These are phyloP conservation scores for Actinomucor elegans DNA, from an alignment of 371 early-diverging fungal species.

Conservation along the genomic window DNA sequence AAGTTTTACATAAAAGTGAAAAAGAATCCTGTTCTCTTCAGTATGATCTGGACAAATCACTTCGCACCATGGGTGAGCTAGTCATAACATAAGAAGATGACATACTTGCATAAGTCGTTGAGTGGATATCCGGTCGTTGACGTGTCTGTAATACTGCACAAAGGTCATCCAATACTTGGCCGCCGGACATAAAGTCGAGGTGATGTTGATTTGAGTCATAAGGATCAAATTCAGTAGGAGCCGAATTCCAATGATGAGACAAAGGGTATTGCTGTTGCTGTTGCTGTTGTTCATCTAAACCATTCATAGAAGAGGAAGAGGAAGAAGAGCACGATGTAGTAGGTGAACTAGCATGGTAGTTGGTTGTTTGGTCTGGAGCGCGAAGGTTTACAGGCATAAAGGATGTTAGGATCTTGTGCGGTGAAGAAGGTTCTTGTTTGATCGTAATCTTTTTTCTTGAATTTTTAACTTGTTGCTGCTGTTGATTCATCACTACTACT, in stretches of 20 bases:
- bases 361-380: constrained; percentile 10
- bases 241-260: background rate
- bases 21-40: background rate
- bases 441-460: constrained; percentile 3
- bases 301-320: background rate
- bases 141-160: constrained; percentile 3
- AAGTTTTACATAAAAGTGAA: background rate
- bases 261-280: background rate
- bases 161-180: background rate
- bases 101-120: background rate
- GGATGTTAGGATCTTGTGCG: background rate
- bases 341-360: constrained; percentile 6
- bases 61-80: background rate
- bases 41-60: too few relatives aligned
- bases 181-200: constrained; percentile 2
- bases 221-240: constrained; percentile 2
- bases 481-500: constrained; percentile 4
- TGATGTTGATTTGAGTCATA: constrained; percentile 5
- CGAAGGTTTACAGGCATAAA: constrained; percentile 13
- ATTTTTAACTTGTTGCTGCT: background rate
- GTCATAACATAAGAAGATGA: background rate
- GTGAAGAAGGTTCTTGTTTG: background rate
- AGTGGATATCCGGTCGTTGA: constrained; percentile 10
- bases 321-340: constrained; percentile 14
- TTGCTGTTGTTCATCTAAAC: background rate